phyloP scores from a whole-genome alignment of 2,329 filamentous ascomycete genomes.

The Cylindrodendrum hubeiense region DNA sequence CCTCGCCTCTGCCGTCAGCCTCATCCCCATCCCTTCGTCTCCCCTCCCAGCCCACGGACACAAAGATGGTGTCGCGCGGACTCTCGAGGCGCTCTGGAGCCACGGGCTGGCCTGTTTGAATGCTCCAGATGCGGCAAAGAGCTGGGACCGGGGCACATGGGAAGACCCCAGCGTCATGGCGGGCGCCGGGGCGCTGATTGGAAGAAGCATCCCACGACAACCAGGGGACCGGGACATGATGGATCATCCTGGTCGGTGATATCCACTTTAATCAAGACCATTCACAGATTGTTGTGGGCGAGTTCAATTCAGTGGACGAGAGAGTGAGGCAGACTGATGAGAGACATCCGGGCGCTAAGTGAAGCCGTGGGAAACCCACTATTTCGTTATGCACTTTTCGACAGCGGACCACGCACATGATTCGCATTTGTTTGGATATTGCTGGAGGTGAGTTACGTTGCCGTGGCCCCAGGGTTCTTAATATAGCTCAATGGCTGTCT shows the following conservation, averaged over 20 bases:
- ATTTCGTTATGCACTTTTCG: not conserved
- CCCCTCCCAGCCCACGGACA: conserved; percentile 18
- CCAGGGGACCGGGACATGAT: conserved; percentile 22
- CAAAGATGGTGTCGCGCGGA: conserved; percentile 21
- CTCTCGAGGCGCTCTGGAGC: conserved; percentile 22
- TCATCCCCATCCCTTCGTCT: conserved; percentile 1
- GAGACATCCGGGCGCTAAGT: conserved; percentile 28
- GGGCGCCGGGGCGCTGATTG: conserved; percentile 35
- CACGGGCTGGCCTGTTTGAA: conserved; percentile 31
- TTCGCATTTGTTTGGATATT: conserved; percentile 1
- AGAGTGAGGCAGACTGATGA: conserved; percentile 6
- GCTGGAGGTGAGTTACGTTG: not conserved
- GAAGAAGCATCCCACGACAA: conserved; percentile 24
- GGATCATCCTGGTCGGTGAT: conserved; percentile 30
- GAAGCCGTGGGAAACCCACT: conserved; percentile 21
- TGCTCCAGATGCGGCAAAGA: conserved; percentile 35
- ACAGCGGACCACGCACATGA: conserved; percentile 1
- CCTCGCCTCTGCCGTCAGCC: conserved; percentile 21
- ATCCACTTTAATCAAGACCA: conserved; percentile 37
- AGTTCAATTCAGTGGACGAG: conserved; percentile 17
- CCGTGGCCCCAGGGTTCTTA: conserved; percentile 5
- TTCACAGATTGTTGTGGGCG: conserved; percentile 26
- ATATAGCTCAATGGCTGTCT: conserved; percentile 15
- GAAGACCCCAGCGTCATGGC: conserved; percentile 16
- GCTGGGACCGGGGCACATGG: conserved; percentile 29